phyloP scores from a whole-genome alignment of 1,139 yeast species.

The Blastobotrys aristatus region DNA sequence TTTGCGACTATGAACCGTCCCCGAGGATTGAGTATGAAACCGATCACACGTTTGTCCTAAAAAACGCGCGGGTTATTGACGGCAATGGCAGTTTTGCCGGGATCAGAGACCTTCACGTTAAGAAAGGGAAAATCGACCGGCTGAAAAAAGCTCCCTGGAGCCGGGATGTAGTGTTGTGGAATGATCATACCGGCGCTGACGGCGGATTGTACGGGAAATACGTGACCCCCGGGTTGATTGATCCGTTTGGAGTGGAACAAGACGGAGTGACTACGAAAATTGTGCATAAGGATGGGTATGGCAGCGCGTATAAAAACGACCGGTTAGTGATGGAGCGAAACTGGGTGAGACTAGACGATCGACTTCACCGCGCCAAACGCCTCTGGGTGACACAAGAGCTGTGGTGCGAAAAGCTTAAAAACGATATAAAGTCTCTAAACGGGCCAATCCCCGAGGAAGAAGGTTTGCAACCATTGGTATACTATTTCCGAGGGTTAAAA shows the following conservation, averaged over 20 bases:
- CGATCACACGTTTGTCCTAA: not conserved
- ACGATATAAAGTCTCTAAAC: not conserved
- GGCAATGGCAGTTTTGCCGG: slow-evolving; percentile 9
- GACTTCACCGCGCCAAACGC: not conserved
- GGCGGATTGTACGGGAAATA: slow-evolving; percentile 7
- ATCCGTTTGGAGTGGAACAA: slow-evolving; percentile 9
- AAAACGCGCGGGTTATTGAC: slow-evolving; percentile 8
- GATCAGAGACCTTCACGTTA: not conserved
- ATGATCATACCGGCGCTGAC: not conserved
- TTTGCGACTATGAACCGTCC: not conserved
- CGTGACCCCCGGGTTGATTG: slow-evolving; percentile 10
- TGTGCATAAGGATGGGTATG: slow-evolving; percentile 6
- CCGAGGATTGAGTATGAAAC: not conserved
- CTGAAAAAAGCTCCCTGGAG: not conserved
- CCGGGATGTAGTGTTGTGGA: not conserved
- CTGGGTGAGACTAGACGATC: slow-evolving; percentile 6
- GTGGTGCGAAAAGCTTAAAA: slow-evolving; percentile 9
- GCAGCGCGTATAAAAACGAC: slow-evolving; percentile 3
- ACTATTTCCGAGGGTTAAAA: slow-evolving; percentile 5
- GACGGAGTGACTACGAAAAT: slow-evolving; percentile 10
- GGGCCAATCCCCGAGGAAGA: slow-evolving; percentile 6
- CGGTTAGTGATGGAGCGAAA: not conserved
- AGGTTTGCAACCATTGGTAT: slow-evolving; percentile 1
- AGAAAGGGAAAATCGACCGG: slow-evolving; percentile 6
- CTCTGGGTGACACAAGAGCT: slow-evolving; percentile 8